Evolutionary conservation across 345 rosid genomes (phyloP).

Genomic region (Gynandropsis gynandra): DNA sequence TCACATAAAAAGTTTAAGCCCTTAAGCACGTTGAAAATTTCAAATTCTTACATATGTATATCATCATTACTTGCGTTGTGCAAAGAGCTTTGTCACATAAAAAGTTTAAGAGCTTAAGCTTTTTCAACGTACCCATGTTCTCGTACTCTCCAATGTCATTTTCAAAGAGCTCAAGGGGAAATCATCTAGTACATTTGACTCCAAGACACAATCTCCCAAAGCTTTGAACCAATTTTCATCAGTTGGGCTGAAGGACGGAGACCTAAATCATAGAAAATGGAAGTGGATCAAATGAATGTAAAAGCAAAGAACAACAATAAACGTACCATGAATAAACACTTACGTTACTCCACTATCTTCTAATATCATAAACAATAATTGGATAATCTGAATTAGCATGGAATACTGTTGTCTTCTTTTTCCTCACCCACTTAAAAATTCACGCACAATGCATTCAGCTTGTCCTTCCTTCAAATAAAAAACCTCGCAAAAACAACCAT

Average conservation of each 20-base stretch:
- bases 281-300: no score
- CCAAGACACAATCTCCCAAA: constrained; percentile 32
- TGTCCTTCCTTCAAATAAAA: constrained; percentile 64
- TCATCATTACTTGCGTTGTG: no score
- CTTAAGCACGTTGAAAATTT: no score
- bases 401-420: constrained; percentile 45
- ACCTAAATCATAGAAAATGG: no score
- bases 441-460: constrained; percentile 52
- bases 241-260: constrained; percentile 37
- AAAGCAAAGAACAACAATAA: no score
- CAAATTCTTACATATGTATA: no score
- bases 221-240: constrained; percentile 47
- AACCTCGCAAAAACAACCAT: constrained; percentile 36
- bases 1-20: no score
- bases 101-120: no score
- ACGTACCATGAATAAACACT: constrained; percentile 19
- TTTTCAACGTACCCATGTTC: no score
- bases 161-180: constrained; percentile 29
- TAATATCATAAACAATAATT: constrained; percentile 44
- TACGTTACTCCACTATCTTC: constrained; percentile 52
- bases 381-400: constrained; percentile 38
- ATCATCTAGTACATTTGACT: constrained; percentile 30
- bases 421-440: constrained; percentile 39
- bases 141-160: constrained; percentile 34
- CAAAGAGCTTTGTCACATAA: no score